phyloP scores from a whole-genome alignment of 2,329 filamentous ascomycete genomes.

The Colletotrichum gloeosporioides region DNA sequence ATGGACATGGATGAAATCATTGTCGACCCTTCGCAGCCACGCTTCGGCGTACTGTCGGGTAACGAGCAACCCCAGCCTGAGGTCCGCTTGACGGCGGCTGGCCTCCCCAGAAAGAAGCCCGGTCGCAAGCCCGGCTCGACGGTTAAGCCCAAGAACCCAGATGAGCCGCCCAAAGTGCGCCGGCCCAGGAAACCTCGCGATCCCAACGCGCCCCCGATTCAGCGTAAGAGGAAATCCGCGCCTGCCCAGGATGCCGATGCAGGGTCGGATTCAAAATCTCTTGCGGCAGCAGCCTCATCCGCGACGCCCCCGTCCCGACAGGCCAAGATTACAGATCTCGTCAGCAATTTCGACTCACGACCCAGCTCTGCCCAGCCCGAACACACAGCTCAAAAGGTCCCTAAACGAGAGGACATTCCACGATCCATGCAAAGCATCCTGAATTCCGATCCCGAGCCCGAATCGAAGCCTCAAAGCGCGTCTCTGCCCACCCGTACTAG shows the following conservation, averaged over 20 bases:
- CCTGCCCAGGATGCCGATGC: slow-evolving; percentile 40
- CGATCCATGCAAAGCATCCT: slow-evolving; percentile 62
- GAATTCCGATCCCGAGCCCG: slow-evolving; percentile 54
- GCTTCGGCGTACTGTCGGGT: slow-evolving; percentile 36
- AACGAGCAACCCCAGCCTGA: slow-evolving; percentile 16
- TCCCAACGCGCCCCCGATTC: slow-evolving; percentile 59
- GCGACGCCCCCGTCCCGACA: slow-evolving; percentile 32
- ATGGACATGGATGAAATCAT: slow-evolving; percentile 57
- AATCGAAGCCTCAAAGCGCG: slow-evolving; percentile 48
- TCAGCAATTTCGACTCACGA: slow-evolving; percentile 28
- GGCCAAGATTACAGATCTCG: slow-evolving; percentile 46
- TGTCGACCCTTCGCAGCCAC: slow-evolving; percentile 44
- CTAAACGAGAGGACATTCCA: slow-evolving; percentile 57
- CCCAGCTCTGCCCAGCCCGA: slow-evolving; percentile 33
- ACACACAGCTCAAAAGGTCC: slow-evolving; percentile 46
- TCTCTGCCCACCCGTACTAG: slow-evolving; percentile 63
- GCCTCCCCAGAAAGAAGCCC: slow-evolving; percentile 66
- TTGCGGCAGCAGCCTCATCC: slow-evolving; percentile 32
- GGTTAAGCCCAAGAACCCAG: slow-evolving; percentile 48
- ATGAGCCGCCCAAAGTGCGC: slow-evolving; percentile 54
- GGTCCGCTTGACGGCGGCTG: slow-evolving; percentile 56
- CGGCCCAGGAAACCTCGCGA: slow-evolving; percentile 64
- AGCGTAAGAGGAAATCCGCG: slow-evolving; percentile 60
- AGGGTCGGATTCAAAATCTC: slow-evolving; percentile 38
- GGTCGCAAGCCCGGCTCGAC: slow-evolving; percentile 68